These are phyloP conservation scores for Peltaster fructicola DNA, from an alignment of 2,329 filamentous ascomycete species.

Conservation along the genomic window DNA sequence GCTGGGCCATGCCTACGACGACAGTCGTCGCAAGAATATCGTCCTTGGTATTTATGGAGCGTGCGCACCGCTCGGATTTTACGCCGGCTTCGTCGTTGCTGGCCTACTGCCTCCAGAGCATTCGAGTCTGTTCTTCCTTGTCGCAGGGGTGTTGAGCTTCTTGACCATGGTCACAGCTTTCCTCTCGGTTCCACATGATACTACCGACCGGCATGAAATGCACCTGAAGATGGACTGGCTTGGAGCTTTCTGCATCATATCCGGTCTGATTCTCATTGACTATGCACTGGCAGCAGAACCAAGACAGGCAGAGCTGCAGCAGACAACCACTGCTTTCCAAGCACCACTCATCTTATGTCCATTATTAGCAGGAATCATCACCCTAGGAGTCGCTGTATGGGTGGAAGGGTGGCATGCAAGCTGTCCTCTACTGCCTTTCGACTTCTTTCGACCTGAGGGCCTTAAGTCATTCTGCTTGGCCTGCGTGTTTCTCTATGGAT, in stretches of 20 bases:
- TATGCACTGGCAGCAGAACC: conserved; percentile 20
- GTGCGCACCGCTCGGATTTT: conserved; percentile 21
- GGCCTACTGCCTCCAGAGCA: conserved; percentile 12
- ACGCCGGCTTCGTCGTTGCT: conserved; percentile 17
- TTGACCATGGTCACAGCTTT: conserved; percentile 15
- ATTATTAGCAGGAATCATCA: conserved; percentile 12
- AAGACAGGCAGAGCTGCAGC: conserved; percentile 7
- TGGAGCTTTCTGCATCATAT: conserved; percentile 17
- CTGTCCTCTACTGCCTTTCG: conserved; percentile 18
- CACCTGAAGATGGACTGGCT: conserved; percentile 21
- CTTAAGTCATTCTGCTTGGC: conserved; percentile 18
- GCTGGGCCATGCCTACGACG: conserved; percentile 16
- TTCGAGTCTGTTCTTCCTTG: conserved; percentile 20
- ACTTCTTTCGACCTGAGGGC: conserved; percentile 18
- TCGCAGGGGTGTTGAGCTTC: conserved; percentile 13
- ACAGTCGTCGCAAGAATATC: conserved; percentile 17
- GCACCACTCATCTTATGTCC: conserved; percentile 15
- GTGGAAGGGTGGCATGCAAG: conserved; percentile 18
- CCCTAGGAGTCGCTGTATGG: conserved; percentile 15
- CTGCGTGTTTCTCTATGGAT: conserved; percentile 20
- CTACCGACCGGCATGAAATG: conserved; percentile 14
- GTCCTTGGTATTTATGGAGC: conserved; percentile 20
- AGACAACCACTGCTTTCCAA: conserved; percentile 10
- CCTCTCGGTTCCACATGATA: conserved; percentile 17
- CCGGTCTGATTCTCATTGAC: conserved; percentile 17